Percentiles rank a stretch among this genome's conserved stretches.
Evolutionary conservation across 2,329 filamentous ascomycete genomes (phyloP).

Genomic region (Stagonosporopsis rhizophila): DNA sequence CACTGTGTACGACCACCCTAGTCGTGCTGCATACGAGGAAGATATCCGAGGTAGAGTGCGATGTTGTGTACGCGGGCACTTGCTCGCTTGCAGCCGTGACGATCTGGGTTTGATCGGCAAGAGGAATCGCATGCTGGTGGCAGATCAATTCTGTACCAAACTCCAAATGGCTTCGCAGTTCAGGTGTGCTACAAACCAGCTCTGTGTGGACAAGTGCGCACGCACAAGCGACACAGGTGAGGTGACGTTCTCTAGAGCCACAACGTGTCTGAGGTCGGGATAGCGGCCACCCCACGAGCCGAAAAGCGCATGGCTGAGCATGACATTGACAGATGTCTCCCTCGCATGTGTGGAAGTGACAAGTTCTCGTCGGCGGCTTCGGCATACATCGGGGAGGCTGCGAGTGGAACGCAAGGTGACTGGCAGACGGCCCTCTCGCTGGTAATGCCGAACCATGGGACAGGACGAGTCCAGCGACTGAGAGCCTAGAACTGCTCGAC

Average conservation of each 20-base stretch:
- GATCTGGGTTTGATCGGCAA: constrained; percentile 5
- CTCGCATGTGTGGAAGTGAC: constrained; percentile 12
- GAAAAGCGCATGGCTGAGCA: background rate
- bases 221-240: background rate
- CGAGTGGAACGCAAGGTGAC: constrained; percentile 14
- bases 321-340: constrained; percentile 13
- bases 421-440: constrained; percentile 13
- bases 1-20: constrained; percentile 73
- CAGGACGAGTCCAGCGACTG: constrained; percentile 8
- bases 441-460: constrained; percentile 20
- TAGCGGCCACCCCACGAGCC: constrained; percentile 9
- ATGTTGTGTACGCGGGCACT: too few species aligned
- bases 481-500: constrained; percentile 18
- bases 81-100: constrained; percentile 5
- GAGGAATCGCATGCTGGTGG: constrained; percentile 10
- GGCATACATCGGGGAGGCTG: constrained; percentile 8
- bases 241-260: constrained; percentile 10
- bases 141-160: constrained; percentile 6
- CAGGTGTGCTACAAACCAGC: background rate
- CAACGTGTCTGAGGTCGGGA: constrained; percentile 9
- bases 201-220: background rate
- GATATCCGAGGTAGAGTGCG: constrained; percentile 2
- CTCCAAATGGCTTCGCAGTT: constrained; percentile 4
- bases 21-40: constrained; percentile 74
- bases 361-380: constrained; percentile 4